Conservation (phyloP, 805 yeast genomes). For the Saitoella complicata region DNA sequence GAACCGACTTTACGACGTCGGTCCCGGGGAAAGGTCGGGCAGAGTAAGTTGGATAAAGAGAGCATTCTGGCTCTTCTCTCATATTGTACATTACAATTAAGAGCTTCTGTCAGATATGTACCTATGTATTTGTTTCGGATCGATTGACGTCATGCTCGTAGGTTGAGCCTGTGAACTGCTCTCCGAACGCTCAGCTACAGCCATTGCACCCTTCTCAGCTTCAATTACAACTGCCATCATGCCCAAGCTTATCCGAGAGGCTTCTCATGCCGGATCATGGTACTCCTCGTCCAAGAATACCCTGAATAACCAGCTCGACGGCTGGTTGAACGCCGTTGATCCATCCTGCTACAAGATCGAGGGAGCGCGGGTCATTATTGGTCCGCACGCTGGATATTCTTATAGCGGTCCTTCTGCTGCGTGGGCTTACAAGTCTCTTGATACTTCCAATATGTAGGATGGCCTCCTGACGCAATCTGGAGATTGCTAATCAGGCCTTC, state of each 20-base stretch:
- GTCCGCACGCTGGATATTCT: slow-evolving; percentile 82
- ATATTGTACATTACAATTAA: too few species aligned
- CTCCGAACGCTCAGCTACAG: too few species aligned
- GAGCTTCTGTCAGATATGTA: too few species aligned
- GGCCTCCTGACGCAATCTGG: neutral
- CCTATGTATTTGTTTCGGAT: too few species aligned
- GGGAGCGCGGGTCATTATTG: slow-evolving; percentile 38
- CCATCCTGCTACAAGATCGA: slow-evolving; percentile 13
- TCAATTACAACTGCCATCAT: too few species aligned
- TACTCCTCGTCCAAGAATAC: slow-evolving; percentile 33
- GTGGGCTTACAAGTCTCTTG: slow-evolving; percentile 59
- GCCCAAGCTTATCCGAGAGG: slow-evolving; percentile 28
- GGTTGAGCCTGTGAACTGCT: too few species aligned
- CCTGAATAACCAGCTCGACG: slow-evolving; percentile 36
- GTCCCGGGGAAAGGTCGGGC: too few species aligned
- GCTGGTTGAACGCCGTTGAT: slow-evolving; percentile 27
- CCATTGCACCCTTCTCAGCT: too few species aligned
- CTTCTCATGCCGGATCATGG: slow-evolving; percentile 90
- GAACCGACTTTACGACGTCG: too few species aligned
- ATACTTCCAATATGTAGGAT: slow-evolving; percentile 29
- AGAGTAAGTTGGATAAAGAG: too few species aligned
- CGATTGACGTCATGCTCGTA: too few species aligned
- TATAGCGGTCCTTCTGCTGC: slow-evolving; percentile 70
- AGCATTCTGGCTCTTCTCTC: too few species aligned
- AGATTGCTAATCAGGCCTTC: slow-evolving; percentile 1